Percentiles rank a stretch among this genome's conserved stretches.
Conservation (phyloP, 2,329 filamentous ascomycete species). For the Trichoderma sp. region DNA sequence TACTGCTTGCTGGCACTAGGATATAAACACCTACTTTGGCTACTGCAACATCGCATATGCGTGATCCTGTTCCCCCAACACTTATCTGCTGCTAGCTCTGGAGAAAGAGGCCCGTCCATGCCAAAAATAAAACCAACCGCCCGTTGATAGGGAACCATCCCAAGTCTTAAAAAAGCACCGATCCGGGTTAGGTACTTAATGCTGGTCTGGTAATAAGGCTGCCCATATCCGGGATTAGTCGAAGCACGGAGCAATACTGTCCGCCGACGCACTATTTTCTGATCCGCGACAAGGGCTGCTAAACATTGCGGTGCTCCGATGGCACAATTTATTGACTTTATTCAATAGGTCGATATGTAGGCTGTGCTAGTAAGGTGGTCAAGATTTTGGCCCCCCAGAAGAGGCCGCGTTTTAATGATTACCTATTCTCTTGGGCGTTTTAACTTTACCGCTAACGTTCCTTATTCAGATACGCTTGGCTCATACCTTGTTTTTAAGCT, state of each 20-base stretch:
- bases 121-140: not conserved
- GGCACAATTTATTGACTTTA: not conserved
- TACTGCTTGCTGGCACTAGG: not conserved
- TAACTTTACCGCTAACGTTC: not conserved
- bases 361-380: not conserved
- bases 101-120: not conserved
- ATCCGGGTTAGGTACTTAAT: not conserved
- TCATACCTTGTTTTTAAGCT: not conserved
- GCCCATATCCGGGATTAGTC: not conserved
- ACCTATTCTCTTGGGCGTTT: not conserved
- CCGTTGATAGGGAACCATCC: not conserved
- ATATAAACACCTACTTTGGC: not conserved
- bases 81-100: not conserved
- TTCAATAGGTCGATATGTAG: not conserved
- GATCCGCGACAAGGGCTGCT: not conserved
- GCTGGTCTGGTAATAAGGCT: not conserved
- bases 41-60: not conserved
- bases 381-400: not conserved
- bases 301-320: not conserved
- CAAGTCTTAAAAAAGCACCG: not conserved
- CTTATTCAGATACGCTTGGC: not conserved
- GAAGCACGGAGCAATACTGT: not conserved
- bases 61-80: not conserved
- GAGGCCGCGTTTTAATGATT: not conserved
- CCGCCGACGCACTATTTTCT: not conserved